Base-by-base conservation (phyloP, 805 yeast genomes). In the Phaffomyces antillensis region DNA sequence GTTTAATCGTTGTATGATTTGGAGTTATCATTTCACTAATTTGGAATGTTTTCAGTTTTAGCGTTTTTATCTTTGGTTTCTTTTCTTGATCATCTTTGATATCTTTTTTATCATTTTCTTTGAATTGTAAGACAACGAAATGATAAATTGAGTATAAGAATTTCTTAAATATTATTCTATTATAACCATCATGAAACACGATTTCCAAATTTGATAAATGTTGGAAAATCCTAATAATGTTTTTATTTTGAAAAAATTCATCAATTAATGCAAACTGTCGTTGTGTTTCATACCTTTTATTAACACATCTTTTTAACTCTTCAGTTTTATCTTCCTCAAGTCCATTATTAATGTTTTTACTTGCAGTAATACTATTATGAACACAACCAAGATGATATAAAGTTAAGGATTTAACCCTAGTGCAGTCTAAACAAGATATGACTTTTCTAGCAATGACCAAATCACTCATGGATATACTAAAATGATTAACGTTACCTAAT, bases 331-430 rank as follows among this genome's bases (percentile, higher is more conserved):
- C 6, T 20, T 20, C 23, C 6, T 20, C 23, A 20, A 5, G 7
- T 20, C 6, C 23, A 20, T 20, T 20, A 20, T 20, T 4, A 20
- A 20, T 20, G 23, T 20, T 20, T 20, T 20, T 20, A 20, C 5
- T 20, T 20, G 23, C 23, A 20, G 23, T 20, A 20, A 20, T 20
- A 20, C 23, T 20, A 20, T 20, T 20, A 26, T 16, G n/a, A 24
- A 33, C 25, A 35, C 52, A 46, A 3, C 40, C 38, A 7, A 49
- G n/a, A 42, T 49, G 48, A 12, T 40, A 31, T 13, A 49, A n/a
- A 3, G 39, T 44, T 20, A 49, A 34, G 3, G 20, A n/a, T 33
- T 25, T 41, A 34, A 49, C 20, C 18, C 17, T 36, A 4, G 15
- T 15, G 3, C 37, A 13, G 12, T 42, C 40, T 35, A 45, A 49